Evolutionary conservation across 495 filamentous ascomycete genomes (phyloP).

Genomic region (Podospora pseudoanserina): DNA sequence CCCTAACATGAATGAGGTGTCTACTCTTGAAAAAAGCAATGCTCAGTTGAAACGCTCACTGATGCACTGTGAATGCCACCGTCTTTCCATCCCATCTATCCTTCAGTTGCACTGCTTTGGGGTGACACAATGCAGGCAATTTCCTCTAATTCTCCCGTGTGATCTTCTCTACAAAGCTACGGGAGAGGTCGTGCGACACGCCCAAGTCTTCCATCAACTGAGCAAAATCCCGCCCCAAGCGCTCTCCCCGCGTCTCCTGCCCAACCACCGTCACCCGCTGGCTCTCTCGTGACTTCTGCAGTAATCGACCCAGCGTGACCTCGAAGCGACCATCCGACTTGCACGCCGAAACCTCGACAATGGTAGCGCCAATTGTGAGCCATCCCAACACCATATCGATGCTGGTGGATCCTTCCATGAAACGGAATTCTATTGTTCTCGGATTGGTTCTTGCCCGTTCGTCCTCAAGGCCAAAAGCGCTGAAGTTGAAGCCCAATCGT

Average conservation of each 20-base stretch:
- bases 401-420: conserved; percentile 32
- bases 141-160: conserved; percentile 14
- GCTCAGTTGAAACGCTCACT: not conserved
- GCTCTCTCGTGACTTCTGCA: not conserved
- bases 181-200: conserved; percentile 16
- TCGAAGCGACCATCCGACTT: conserved; percentile 19
- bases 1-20: not conserved
- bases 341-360: conserved; percentile 24
- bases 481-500: conserved; percentile 36
- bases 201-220: conserved; percentile 28
- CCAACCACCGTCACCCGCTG: not conserved
- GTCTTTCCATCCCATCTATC: not conserved
- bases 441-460: conserved; percentile 30
- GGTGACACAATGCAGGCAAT: not conserved
- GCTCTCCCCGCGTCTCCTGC: conserved; percentile 9
- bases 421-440: conserved; percentile 33
- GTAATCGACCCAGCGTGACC: conserved; percentile 14
- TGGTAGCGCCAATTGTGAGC: conserved; percentile 26
- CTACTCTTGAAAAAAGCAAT: not conserved
- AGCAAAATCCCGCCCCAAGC: conserved; percentile 22
- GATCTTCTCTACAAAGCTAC: conserved; percentile 26
- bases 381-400: conserved; percentile 23
- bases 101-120: not conserved
- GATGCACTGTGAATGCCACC: not conserved
- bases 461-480: conserved; percentile 33